phyloP scores from a whole-genome alignment of 2,329 filamentous ascomycete genomes.

The Grosmannia huntii region DNA sequence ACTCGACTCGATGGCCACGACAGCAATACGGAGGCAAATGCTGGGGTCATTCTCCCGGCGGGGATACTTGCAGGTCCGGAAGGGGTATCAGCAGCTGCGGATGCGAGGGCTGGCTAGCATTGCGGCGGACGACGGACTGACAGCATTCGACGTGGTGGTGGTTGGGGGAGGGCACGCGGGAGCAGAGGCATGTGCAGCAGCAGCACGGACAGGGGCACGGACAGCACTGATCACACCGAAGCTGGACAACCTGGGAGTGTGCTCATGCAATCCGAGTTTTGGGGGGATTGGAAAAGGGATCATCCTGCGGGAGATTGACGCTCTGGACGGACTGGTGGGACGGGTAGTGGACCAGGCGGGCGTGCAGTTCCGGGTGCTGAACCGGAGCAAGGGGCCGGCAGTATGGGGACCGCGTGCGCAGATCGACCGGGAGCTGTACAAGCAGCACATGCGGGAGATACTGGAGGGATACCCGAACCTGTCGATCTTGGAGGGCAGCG shows the following conservation, averaged over 20 bases:
- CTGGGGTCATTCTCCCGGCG: not conserved
- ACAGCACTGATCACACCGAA: constrained; percentile 86
- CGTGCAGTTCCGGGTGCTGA: constrained; percentile 85
- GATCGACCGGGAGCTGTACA: constrained; percentile 84
- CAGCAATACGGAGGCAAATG: not conserved
- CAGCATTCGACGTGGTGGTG: constrained; percentile 77
- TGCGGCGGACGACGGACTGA: constrained; percentile 2
- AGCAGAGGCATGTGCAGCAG: constrained; percentile 82
- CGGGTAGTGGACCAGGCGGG: constrained; percentile 87
- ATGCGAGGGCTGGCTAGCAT: constrained; percentile 8
- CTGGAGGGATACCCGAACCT: constrained; percentile 66
- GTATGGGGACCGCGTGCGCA: constrained; percentile 96
- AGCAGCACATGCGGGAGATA: constrained; percentile 82
- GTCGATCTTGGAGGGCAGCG: constrained; percentile 70
- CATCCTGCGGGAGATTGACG: constrained; percentile 90
- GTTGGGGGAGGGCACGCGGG: constrained; percentile 95
- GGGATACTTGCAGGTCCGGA: not conserved
- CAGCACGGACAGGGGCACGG: constrained; percentile 74
- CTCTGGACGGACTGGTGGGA: constrained; percentile 78
- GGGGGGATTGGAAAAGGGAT: constrained; percentile 98
- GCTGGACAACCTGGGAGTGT: constrained; percentile 78
- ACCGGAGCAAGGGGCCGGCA: constrained; percentile 79
- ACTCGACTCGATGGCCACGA: not conserved
- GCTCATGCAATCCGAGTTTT: constrained; percentile 94
- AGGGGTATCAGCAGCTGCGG: not conserved